Conservation (phyloP, 75 land plant species). For the Cunninghamia lanceolata region DNA sequence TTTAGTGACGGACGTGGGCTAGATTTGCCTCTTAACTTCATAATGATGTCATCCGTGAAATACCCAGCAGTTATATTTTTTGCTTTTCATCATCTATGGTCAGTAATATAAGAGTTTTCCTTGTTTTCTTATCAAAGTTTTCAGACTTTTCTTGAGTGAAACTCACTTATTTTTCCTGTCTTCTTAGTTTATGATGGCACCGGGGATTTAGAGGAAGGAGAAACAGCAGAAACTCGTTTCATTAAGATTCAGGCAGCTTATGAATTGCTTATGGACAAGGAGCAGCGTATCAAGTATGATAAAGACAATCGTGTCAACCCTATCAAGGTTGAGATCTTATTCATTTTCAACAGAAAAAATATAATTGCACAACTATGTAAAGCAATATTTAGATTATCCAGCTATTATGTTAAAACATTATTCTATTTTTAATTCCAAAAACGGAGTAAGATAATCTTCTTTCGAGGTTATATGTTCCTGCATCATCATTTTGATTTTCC, state of each 20-base stretch:
- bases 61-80: not conserved
- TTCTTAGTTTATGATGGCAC: constrained; percentile 90
- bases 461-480: too few species aligned
- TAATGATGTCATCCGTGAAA: not conserved
- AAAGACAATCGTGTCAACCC: constrained; percentile 78
- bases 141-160: not conserved
- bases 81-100: not conserved
- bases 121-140: not conserved
- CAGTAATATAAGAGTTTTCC: not conserved
- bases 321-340: constrained; percentile 61
- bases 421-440: not conserved
- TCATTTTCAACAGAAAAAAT: not conserved
- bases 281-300: constrained; percentile 78
- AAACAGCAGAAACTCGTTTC: constrained; percentile 91
- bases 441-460: not conserved
- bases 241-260: constrained; percentile 99
- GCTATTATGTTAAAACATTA: not conserved
- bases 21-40: not conserved
- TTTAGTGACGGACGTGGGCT: not conserved
- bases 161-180: not conserved
- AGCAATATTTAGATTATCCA: not conserved
- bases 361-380: not conserved
- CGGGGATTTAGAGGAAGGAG: constrained; percentile 82
- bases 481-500: too few species aligned
- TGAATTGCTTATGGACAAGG: constrained; percentile 86